Evolutionary conservation across 805 yeast species (phyloP).

Genomic region (Wickerhamomyces hampshirensis): DNA sequence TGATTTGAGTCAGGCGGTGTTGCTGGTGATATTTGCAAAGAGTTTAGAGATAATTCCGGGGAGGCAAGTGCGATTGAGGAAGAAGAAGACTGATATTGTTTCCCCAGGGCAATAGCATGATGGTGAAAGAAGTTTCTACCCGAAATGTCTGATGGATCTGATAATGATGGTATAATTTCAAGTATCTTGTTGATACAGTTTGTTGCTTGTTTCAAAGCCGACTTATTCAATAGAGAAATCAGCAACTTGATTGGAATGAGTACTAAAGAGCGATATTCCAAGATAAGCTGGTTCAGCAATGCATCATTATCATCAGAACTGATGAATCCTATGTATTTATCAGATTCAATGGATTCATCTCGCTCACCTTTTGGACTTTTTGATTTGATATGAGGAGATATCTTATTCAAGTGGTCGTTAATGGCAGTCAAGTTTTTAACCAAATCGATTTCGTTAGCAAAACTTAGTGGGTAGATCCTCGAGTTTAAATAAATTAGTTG

Average conservation of each 20-base stretch:
- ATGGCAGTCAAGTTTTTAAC: slow-evolving; percentile 47
- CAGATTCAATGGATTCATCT: slow-evolving; percentile 10
- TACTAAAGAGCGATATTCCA: slow-evolving; percentile 39
- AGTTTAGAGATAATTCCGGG: slow-evolving; percentile 8
- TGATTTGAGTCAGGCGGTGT: slow-evolving; percentile 47
- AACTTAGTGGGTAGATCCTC: slow-evolving; percentile 68
- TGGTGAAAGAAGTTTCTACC: slow-evolving; percentile 85
- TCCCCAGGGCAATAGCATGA: slow-evolving; percentile 73
- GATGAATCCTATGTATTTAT: slow-evolving; percentile 23
- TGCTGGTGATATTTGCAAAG: slow-evolving; percentile 32
- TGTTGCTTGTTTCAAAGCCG: slow-evolving; percentile 52
- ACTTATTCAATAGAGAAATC: slow-evolving; percentile 58
- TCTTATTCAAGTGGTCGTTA: slow-evolving; percentile 45
- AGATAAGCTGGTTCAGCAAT: slow-evolving; percentile 40
- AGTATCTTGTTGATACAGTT: slow-evolving; percentile 56
- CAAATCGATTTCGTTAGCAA: slow-evolving; percentile 66
- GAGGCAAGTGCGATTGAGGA: slow-evolving; percentile 4
- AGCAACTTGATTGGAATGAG: slow-evolving; percentile 50
- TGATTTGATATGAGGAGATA: slow-evolving; percentile 38
- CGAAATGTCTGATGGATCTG: slow-evolving; percentile 68
- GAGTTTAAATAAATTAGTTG: slow-evolving; percentile 57
- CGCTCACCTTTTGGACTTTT: slow-evolving; percentile 4
- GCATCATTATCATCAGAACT: slow-evolving; percentile 39
- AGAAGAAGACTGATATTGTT: slow-evolving; percentile 37
- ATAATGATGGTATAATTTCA: slow-evolving; percentile 43